Evolutionary conservation across 2,329 filamentous ascomycete species (phyloP).

Genomic region (Ilyonectria mors-panacis): DNA sequence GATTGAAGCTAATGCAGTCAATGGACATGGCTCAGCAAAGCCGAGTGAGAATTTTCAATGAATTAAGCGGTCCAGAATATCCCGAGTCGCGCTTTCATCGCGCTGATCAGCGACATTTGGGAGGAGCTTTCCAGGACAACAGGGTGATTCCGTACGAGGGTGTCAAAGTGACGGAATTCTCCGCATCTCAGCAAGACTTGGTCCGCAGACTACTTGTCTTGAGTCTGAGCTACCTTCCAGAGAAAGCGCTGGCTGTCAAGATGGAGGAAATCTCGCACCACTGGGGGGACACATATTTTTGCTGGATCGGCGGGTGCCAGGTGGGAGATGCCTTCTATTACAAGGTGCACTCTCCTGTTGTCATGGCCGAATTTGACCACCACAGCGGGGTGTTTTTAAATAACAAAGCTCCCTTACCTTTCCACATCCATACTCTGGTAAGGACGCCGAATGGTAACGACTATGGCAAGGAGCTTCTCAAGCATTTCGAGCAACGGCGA

Average conservation of each 20-base stretch:
- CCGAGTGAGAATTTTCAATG: constrained; percentile 52
- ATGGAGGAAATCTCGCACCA: constrained; percentile 67
- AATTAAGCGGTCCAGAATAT: constrained; percentile 76
- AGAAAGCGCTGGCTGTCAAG: constrained; percentile 42
- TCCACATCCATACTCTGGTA: constrained; percentile 82
- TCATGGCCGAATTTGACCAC: constrained; percentile 82
- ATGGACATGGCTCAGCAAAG: constrained; percentile 12
- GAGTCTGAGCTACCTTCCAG: constrained; percentile 22
- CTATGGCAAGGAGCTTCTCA: constrained; percentile 70
- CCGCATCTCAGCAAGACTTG: constrained; percentile 8
- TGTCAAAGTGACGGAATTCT: constrained; percentile 57
- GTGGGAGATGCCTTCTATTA: constrained; percentile 82
- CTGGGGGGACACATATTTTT: constrained; percentile 80
- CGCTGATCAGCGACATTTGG: constrained; percentile 82
- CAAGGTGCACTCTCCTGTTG: constrained; percentile 80
- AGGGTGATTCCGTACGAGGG: constrained; percentile 81
- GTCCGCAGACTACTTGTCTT: constrained; percentile 20
- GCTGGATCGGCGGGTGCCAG: constrained; percentile 80
- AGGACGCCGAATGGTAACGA: constrained; percentile 81
- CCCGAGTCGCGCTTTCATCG: constrained; percentile 79
- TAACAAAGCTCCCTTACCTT: constrained; percentile 79
- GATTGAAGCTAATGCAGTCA: constrained; percentile 77
- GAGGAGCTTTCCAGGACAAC: constrained; percentile 83
- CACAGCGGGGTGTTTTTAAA: constrained; percentile 83
- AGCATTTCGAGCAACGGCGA: constrained; percentile 10